These are phyloP conservation scores for Penicillium canariense DNA, from an alignment of 495 filamentous ascomycete species.

Conservation along the genomic window DNA sequence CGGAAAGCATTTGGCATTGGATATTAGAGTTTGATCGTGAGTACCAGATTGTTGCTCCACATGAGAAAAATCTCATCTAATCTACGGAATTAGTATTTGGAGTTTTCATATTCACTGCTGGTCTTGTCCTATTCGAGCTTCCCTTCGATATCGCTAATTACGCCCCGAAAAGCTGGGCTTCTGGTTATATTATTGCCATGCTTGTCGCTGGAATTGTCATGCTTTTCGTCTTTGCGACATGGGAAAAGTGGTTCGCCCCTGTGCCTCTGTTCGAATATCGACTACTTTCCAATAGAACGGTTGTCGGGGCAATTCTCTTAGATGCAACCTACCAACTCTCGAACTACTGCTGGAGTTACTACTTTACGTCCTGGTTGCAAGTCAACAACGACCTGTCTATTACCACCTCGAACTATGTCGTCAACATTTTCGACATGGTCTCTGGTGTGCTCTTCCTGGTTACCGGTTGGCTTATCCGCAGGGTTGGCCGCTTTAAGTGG, in stretches of 20 bases:
- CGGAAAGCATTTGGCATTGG: background rate
- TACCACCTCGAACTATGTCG: constrained; percentile 49
- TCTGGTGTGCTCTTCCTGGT: constrained; percentile 47
- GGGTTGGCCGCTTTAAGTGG: constrained; percentile 54
- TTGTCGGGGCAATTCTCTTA: constrained; percentile 57
- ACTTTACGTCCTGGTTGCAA: constrained; percentile 67
- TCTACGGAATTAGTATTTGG: no score
- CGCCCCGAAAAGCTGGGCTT: constrained; percentile 39
- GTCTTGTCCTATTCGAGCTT: constrained; percentile 56
- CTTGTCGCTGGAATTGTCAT: constrained; percentile 53
- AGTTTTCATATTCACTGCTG: constrained; percentile 50
- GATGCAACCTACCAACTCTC: constrained; percentile 53
- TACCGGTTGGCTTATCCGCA: constrained; percentile 52
- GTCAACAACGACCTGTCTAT: constrained; percentile 61
- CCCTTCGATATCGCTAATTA: constrained; percentile 50
- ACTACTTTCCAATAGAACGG: constrained; percentile 56
- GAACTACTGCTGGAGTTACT: constrained; percentile 45
- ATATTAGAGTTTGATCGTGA: constrained; percentile 15
- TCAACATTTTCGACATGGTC: constrained; percentile 50
- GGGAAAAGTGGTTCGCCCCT: constrained; percentile 52
- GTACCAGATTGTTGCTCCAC: background rate
- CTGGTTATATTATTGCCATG: constrained; percentile 50
- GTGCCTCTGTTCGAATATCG: constrained; percentile 52
- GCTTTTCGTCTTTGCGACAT: constrained; percentile 52
- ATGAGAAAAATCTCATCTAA: no score